These are phyloP conservation scores for Heliamphora pulchella DNA, from an alignment of 179 eudicot genomes.

Conservation along the genomic window DNA sequence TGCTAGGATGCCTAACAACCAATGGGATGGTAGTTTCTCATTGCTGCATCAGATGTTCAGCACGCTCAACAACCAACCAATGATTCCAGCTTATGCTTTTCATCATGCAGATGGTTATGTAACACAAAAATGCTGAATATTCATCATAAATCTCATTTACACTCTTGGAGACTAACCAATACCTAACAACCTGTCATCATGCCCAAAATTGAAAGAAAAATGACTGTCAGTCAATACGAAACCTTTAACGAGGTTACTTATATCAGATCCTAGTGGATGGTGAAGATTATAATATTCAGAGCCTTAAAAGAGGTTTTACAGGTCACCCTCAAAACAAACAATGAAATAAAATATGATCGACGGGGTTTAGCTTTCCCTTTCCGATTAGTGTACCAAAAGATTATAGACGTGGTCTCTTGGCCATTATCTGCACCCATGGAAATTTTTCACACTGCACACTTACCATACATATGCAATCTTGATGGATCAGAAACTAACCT, in stretches of 20 bases:
- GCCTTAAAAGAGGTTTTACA: not conserved
- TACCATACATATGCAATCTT: not conserved
- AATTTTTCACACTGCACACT: not conserved
- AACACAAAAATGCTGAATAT: not conserved
- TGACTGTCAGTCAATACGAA: not conserved
- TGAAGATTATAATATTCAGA: not conserved
- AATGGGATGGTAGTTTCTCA: not conserved
- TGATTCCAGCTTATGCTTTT: not conserved
- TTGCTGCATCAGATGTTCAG: not conserved
- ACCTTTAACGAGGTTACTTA: not conserved
- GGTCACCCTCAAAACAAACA: not conserved
- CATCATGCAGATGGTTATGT: not conserved
- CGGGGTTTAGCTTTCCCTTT: constrained; percentile 1
- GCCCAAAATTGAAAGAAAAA: not conserved
- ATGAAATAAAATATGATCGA: not conserved
- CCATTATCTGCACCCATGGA: not conserved
- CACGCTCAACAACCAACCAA: not conserved
- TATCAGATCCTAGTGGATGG: not conserved
- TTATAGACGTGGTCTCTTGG: not conserved
- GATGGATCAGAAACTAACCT: constrained; percentile 37
- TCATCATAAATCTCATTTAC: constrained; percentile 2
- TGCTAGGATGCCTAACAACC: no score
- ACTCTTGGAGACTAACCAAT: not conserved
- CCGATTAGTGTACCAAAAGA: not conserved
- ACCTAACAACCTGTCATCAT: not conserved